Evolutionary conservation across 345 rosid genomes (phyloP).

Genomic region (Arabidopsis suecica): DNA sequence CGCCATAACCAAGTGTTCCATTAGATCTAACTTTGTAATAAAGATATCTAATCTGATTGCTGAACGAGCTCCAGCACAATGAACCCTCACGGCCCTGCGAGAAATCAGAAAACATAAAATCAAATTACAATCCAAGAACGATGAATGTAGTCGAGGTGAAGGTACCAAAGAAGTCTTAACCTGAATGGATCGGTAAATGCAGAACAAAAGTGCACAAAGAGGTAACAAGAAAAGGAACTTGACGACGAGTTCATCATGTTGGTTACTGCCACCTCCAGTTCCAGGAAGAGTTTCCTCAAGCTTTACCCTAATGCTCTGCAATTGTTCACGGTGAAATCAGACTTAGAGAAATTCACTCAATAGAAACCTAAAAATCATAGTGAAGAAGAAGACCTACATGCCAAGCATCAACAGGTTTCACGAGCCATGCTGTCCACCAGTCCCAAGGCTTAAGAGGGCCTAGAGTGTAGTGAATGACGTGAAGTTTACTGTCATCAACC

Average conservation of each 20-base stretch:
- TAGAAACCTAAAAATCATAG: constrained; percentile 20
- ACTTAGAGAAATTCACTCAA: constrained; percentile 12
- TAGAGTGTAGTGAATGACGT: constrained; percentile 92
- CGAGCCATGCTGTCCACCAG: constrained; percentile 99
- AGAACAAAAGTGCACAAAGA: constrained; percentile 58
- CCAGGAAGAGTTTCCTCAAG: constrained; percentile 93
- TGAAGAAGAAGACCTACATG: constrained; percentile 59
- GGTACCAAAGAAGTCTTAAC: constrained; percentile 21
- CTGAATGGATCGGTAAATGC: constrained; percentile 39
- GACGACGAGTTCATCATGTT: constrained; percentile 63
- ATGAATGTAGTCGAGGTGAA: constrained; percentile 17
- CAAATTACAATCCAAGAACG: neutral
- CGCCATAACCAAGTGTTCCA: constrained; percentile 59
- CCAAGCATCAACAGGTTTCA: constrained; percentile 97
- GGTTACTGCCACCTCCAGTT: constrained; percentile 86
- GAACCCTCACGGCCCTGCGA: constrained; percentile 59
- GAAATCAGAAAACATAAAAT: constrained; percentile 15
- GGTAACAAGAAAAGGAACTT: constrained; percentile 81
- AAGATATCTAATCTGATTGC: constrained; percentile 65
- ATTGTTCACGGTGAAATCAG: neutral
- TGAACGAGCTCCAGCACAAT: constrained; percentile 60
- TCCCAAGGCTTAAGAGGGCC: constrained; percentile 99
- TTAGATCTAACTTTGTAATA: constrained; percentile 60
- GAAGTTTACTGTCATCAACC: constrained; percentile 92
- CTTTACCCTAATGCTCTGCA: constrained; percentile 68